Evolutionary conservation across 1,284 basidiomycete species (phyloP).

Genomic region (Ganoderma leucocontextum): DNA sequence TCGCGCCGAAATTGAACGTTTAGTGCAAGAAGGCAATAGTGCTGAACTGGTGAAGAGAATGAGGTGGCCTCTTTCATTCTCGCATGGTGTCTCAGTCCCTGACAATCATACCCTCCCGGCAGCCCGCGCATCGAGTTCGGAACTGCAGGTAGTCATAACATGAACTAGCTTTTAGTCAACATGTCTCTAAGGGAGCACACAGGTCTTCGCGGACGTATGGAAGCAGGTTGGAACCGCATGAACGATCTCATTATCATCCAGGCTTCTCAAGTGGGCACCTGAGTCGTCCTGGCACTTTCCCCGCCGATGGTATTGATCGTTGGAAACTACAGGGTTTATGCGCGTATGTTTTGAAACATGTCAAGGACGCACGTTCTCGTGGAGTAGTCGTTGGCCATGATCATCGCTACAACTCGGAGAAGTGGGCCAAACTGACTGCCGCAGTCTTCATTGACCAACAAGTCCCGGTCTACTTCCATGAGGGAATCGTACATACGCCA

Average conservation of each 20-base stretch:
- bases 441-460: slow-evolving; percentile 69
- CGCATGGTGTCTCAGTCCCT: background rate
- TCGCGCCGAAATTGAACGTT: slow-evolving; percentile 38
- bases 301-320: slow-evolving; percentile 11
- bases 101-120: background rate
- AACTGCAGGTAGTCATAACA: slow-evolving; percentile 71
- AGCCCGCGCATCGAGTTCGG: slow-evolving; percentile 85
- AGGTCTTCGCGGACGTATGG: slow-evolving; percentile 86
- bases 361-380: slow-evolving; percentile 58
- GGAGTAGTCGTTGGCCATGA: slow-evolving; percentile 87
- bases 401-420: slow-evolving; percentile 79
- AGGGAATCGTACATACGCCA: slow-evolving; percentile 81
- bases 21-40: slow-evolving; percentile 32
- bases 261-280: slow-evolving; percentile 72
- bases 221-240: slow-evolving; percentile 87
- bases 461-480: slow-evolving; percentile 75
- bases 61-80: slow-evolving; percentile 31
- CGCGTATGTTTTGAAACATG: slow-evolving; percentile 67
- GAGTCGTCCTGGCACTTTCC: slow-evolving; percentile 6
- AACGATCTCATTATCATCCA: slow-evolving; percentile 87
- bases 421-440: slow-evolving; percentile 80
- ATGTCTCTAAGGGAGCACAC: background rate
- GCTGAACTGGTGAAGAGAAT: slow-evolving; percentile 41
- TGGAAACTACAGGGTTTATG: slow-evolving; percentile 68
- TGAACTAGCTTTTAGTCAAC: background rate